Conservation (phyloP, 1,284 basidiomycete genomes). For the Cutaneotrichosporon arboriforme region DNA sequence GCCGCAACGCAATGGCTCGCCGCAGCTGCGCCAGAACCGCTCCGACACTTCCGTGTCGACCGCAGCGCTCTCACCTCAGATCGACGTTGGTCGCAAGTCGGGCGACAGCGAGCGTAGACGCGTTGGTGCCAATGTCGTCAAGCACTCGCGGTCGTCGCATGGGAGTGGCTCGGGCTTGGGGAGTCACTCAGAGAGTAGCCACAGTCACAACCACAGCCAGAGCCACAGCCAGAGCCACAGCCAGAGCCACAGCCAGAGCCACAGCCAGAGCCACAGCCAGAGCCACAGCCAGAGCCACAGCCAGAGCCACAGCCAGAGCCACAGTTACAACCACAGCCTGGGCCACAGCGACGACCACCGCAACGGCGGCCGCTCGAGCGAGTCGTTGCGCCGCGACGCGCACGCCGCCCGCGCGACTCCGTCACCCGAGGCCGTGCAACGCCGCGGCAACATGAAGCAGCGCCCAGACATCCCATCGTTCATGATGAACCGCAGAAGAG, state of each 20-base stretch:
- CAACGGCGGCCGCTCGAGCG: background rate
- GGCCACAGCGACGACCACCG: constrained; percentile 6
- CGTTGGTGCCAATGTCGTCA: background rate
- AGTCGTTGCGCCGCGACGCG: background rate
- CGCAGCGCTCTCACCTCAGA: background rate
- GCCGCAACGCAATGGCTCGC: background rate
- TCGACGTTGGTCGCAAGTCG: background rate
- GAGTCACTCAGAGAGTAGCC: background rate
- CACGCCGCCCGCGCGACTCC: background rate
- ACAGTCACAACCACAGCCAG: background rate
- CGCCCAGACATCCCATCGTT: constrained; percentile 12
- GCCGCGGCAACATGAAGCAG: background rate
- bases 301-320: background rate
- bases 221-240: background rate
- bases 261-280: background rate
- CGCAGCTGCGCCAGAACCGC: constrained; percentile 30
- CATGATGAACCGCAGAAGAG: constrained; percentile 16
- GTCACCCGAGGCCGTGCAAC: background rate
- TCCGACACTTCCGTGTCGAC: constrained; percentile 23
- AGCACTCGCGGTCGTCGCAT: constrained; percentile 2
- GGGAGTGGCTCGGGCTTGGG: constrained; percentile 2
- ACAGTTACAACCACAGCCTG: background rate
- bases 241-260: background rate
- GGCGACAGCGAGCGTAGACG: background rate
- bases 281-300: background rate